Percentiles rank a stretch among this genome's conserved stretches.
Evolutionary conservation across 306 rosid genomes (phyloP).

Genomic region (Clitoria ternatea): DNA sequence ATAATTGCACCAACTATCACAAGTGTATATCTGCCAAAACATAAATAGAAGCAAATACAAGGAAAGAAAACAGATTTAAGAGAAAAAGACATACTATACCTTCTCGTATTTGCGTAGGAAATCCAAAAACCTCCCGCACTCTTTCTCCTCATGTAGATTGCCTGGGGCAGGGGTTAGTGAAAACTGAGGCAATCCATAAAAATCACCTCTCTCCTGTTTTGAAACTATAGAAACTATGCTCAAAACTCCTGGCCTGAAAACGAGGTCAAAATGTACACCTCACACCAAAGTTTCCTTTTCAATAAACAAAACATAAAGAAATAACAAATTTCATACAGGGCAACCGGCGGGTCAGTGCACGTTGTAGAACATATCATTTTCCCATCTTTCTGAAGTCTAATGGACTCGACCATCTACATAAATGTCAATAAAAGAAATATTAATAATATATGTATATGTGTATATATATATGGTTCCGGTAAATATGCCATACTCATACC

Average conservation of each 20-base stretch:
- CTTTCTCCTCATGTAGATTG: constrained; percentile 10
- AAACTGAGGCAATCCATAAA: constrained; percentile 34
- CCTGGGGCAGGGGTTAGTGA: constrained; percentile 31
- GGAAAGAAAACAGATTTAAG: neutral
- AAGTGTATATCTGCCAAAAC: neutral
- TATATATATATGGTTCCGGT: neutral
- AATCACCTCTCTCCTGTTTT: neutral
- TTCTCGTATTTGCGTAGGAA: constrained; percentile 4
- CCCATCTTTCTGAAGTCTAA: constrained; percentile 36
- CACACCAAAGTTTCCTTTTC: neutral
- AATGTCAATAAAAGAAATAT: neutral
- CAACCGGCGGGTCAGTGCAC: constrained; percentile 21
- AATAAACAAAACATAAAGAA: neutral
- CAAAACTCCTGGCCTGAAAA: constrained; percentile 36
- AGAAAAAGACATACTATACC: constrained; percentile 30
- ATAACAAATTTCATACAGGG: constrained; percentile 28
- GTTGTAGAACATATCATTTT: constrained; percentile 29
- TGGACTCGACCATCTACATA: constrained; percentile 27
- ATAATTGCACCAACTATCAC: neutral
- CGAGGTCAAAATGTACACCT: neutral
- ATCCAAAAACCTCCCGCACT: constrained; percentile 44
- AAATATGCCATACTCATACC: neutral
- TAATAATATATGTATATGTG: too few relatives aligned
- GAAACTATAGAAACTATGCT: neutral
- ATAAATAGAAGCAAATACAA: neutral